Evolutionary conservation across 306 rosid species (phyloP), one percentile per base, ranked within the genome.

Genomic region (Morella rubra): DNA sequence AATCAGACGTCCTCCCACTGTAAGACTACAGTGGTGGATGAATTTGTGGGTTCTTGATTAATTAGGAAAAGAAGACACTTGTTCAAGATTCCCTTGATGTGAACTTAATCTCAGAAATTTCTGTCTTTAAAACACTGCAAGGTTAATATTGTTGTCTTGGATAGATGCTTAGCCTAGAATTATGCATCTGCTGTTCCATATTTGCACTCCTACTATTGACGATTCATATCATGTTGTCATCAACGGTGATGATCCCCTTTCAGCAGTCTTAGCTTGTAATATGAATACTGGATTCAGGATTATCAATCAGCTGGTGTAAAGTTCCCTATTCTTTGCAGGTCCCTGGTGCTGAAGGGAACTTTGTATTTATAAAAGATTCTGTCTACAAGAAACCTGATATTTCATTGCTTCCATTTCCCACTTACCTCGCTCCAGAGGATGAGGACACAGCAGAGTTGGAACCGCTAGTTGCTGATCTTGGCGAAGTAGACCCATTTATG

Each of bases 321-420:
- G 5, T 79, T 80, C 80, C 46, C 79, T 46, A 22, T 53, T 19
- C 37, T 37, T 76, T 71, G 59, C 90, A 96, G 99, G 93, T 92
- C 71, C 99, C 99, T 0, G 98, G 99, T 50, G 96, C 99, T 9
- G 86, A 91, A 80, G 99, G 98, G 69, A 92, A 89, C 88, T 96
- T 96, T 73, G 93, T 96, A 61, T 96, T 88, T 76, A 87, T 96
- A 70, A 96, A 85, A 81, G 99, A 96, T 20, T 87, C 98, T 2
- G 78, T 91, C 73, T 91, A 78, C 79, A 89, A 85, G 85, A 92
- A 89, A 87, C 98, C 97, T 3, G 74, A 92, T 44, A 60, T 76
- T 60, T 84, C 97, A 7, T 59, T 68, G 16, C 96, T 95, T 77
- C 99, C 98, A 22, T 95, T 95, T 82, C 99, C 99, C 13, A 95